Evolutionary conservation across 2,329 filamentous ascomycete species (phyloP), one percentile per base, ranked within the genome.

Genomic region (Fusarium kyushuense): DNA sequence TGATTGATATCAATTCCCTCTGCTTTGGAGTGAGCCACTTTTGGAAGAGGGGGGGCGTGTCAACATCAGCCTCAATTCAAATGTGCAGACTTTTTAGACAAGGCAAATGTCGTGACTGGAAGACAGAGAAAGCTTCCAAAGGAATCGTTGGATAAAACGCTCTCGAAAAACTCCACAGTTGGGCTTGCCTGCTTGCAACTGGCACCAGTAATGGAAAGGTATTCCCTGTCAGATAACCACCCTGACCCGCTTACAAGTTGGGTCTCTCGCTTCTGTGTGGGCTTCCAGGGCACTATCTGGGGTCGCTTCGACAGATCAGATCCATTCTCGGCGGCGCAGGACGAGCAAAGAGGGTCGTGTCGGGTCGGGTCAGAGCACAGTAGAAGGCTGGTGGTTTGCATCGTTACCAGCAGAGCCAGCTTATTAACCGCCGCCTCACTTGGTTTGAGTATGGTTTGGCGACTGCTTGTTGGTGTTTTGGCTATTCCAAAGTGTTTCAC

Each of bases 171-270:
- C 71, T 76, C 76, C 76, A 78, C 77, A 78, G 69, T 78, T 78
- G 73, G 76, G 76, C 76, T 67, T 76, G 75, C 74, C 72, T 78
- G 77, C 76, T 77, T 78, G 62, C 59, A 56, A 57, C 66, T 71
- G 68, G 66, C 58, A 53, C 67, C 58, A 63, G 67, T 54, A 58
- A 63, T 63, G 65, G 63, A 63, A 55, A 68, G 62, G 60, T 43
- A 59, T 71, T 57, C 72, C 72, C 69, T 74, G 72, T 63, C 65
- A 72, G 65, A 62, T 54, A 67, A 45, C 32, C 53, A 56, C 32
- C 40, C 48, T 54, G 66, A 54, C 66, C 66, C 66, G 66, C 66
- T 51, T 33, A 21, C 16, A 54, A 21, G 29, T 32, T n/a, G 60
- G 55, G 54, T 48, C 54, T 57, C 71, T 71, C 58, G 58, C 52